These are phyloP conservation scores for Vigna mungo DNA, from an alignment of 306 rosid genomes.

Conservation along the genomic window DNA sequence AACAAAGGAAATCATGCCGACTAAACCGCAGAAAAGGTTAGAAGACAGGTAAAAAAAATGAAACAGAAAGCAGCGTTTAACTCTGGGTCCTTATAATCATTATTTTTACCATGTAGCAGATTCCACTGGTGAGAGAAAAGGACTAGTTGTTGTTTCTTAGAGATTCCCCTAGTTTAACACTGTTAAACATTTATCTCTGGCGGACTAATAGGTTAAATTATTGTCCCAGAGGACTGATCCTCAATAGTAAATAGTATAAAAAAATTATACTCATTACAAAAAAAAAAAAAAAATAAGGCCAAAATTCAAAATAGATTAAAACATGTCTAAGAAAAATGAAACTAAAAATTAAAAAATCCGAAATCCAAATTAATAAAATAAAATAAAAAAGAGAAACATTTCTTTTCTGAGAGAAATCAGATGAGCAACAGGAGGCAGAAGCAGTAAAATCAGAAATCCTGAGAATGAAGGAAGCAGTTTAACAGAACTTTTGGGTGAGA, in stretches of 20 bases:
- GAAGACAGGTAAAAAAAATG: slow-evolving; percentile 30
- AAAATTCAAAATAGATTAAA: slow-evolving; percentile 2
- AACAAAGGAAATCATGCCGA: slow-evolving; percentile 50
- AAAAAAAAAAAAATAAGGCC: neutral
- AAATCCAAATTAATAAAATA: neutral
- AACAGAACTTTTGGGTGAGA: neutral
- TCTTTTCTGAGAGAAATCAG: neutral
- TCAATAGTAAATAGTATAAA: neutral
- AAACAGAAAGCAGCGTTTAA: slow-evolving; percentile 18
- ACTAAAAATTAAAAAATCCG: neutral
- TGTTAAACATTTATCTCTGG: neutral
- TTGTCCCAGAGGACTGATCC: neutral
- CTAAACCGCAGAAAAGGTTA: slow-evolving; percentile 48
- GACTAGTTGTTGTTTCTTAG: neutral
- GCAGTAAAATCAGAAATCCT: no score
- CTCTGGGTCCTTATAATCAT: slow-evolving; percentile 7
- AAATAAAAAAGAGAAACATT: neutral
- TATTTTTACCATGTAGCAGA: neutral
- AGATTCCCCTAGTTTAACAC: neutral
- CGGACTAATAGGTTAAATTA: slow-evolving; percentile 4
- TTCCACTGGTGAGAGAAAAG: neutral
- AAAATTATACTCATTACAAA: neutral
- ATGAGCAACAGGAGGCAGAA: neutral
- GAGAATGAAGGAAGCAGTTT: neutral
- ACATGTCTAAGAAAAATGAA: neutral